These are phyloP conservation scores for Podospora comata DNA, from an alignment of 495 filamentous ascomycete species.

Conservation along the genomic window DNA sequence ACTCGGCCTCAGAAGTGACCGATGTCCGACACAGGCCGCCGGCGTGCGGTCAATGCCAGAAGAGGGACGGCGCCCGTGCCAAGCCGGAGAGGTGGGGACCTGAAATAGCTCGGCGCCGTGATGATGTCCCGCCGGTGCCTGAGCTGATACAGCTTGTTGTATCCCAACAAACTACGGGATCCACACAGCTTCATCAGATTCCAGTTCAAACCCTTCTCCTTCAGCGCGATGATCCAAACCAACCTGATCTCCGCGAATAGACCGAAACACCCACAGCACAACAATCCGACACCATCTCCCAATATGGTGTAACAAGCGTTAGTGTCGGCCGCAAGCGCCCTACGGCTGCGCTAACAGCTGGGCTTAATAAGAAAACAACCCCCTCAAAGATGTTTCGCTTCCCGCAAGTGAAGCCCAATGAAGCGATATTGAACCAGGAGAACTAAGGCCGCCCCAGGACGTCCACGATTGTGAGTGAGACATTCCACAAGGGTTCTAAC, in stretches of 20 bases:
- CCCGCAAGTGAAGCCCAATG: not conserved
- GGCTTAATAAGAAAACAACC: not conserved
- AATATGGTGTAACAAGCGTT: constrained; percentile 3
- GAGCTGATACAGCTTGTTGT: not conserved
- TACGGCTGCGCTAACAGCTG: constrained; percentile 3
- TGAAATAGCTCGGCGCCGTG: not conserved
- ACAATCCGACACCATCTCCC: not conserved
- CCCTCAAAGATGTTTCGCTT: not conserved
- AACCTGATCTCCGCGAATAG: not conserved
- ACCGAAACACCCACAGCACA: not conserved
- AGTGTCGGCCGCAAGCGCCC: constrained; percentile 3
- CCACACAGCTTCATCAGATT: no score
- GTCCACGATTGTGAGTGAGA: not conserved
- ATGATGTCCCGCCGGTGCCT: not conserved
- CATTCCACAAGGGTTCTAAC: constrained; percentile 1
- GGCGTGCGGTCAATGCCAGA: not conserved
- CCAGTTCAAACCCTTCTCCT: no score
- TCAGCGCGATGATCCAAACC: not conserved
- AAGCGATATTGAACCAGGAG: not conserved
- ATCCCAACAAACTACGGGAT: no score
- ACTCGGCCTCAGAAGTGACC: no score
- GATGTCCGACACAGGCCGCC: no score
- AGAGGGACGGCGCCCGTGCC: not conserved
- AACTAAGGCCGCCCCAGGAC: not conserved
- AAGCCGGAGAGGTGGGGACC: not conserved